These are phyloP conservation scores for Erodium maritimum DNA, from an alignment of 345 rosid species.

Conservation along the genomic window DNA sequence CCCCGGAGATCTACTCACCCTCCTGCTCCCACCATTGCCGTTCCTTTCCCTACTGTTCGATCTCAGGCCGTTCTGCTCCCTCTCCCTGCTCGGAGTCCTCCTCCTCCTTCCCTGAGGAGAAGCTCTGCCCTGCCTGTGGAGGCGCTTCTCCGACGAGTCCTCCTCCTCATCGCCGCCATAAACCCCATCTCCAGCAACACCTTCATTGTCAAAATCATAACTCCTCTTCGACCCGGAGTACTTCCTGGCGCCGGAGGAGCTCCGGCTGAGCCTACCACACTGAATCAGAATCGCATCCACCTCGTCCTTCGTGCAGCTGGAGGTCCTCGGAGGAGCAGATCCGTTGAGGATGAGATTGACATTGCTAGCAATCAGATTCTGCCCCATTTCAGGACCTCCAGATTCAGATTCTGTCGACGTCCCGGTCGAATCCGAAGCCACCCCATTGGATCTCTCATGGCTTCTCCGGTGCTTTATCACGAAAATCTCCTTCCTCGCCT, in stretches of 20 bases:
- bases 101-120: conserved; percentile 51
- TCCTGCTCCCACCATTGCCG: conserved; percentile 29
- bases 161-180: conserved; percentile 9
- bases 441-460: conserved; percentile 32
- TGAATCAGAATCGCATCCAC: conserved; percentile 90
- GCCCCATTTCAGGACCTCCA: background rate
- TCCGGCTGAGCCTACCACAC: conserved; percentile 83
- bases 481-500: conserved; percentile 55
- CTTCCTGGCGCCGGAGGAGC: conserved; percentile 46
- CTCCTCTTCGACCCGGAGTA: conserved; percentile 88
- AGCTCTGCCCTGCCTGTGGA: conserved; percentile 29
- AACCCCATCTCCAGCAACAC: conserved; percentile 10
- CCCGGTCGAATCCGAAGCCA: background rate
- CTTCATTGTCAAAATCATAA: conserved; percentile 53
- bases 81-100: conserved; percentile 87
- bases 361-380: background rate
- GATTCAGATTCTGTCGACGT: background rate
- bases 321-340: conserved; percentile 21
- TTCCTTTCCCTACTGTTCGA: conserved; percentile 40
- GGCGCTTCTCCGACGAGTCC: conserved; percentile 22
- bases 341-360: conserved; percentile 3
- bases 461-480: conserved; percentile 76
- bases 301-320: conserved; percentile 65
- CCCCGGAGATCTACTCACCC: conserved; percentile 75
- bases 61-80: conserved; percentile 65